Percentiles rank a stretch among this genome's conserved stretches.
Conservation (phyloP, 1,284 basidiomycete species). For the Cutaneotrichosporon spelunceum region DNA sequence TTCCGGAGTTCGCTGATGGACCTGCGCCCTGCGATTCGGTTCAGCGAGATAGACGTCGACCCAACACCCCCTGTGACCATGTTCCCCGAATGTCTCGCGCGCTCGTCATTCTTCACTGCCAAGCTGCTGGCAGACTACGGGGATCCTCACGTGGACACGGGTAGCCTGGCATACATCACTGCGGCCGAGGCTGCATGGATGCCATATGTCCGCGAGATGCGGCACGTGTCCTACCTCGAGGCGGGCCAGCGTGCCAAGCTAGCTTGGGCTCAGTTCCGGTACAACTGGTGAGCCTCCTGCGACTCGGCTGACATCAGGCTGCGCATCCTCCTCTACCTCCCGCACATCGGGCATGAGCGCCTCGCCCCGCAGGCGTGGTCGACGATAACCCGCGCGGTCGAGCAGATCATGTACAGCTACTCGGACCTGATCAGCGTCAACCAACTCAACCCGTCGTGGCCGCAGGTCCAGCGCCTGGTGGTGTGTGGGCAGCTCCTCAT, state of each 20-base stretch:
- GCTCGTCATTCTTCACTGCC: slow-evolving; percentile 19
- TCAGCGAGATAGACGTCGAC: slow-evolving; percentile 31
- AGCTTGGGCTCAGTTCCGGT: slow-evolving; percentile 28
- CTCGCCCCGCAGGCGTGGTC: slow-evolving; percentile 18
- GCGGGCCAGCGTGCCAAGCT: slow-evolving; percentile 11
- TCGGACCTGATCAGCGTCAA: slow-evolving; percentile 18
- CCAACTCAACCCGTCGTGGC: slow-evolving; percentile 28
- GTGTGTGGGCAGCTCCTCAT: slow-evolving; percentile 29
- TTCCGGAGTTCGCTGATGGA: slow-evolving; percentile 27
- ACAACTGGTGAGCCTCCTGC: slow-evolving; percentile 25
- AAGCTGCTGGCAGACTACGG: slow-evolving; percentile 25
- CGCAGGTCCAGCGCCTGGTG: slow-evolving; percentile 26
- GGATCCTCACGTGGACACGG: slow-evolving; percentile 26
- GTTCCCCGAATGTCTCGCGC: slow-evolving; percentile 20
- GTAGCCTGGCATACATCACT: slow-evolving; percentile 23
- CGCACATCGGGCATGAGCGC: slow-evolving; percentile 16
- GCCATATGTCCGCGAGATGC: slow-evolving; percentile 20
- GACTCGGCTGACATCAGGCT: slow-evolving; percentile 19
- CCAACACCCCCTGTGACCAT: slow-evolving; percentile 14
- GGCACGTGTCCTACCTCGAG: slow-evolving; percentile 12
- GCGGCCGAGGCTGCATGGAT: slow-evolving; percentile 25
- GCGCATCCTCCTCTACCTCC: slow-evolving; percentile 27
- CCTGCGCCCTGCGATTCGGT: slow-evolving; percentile 23
- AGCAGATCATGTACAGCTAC: slow-evolving; percentile 29
- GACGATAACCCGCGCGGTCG: slow-evolving; percentile 21